Evolutionary conservation across 768 basidiomycete genomes (phyloP).

Genomic region (Chalciporus pseudorubinellus): DNA sequence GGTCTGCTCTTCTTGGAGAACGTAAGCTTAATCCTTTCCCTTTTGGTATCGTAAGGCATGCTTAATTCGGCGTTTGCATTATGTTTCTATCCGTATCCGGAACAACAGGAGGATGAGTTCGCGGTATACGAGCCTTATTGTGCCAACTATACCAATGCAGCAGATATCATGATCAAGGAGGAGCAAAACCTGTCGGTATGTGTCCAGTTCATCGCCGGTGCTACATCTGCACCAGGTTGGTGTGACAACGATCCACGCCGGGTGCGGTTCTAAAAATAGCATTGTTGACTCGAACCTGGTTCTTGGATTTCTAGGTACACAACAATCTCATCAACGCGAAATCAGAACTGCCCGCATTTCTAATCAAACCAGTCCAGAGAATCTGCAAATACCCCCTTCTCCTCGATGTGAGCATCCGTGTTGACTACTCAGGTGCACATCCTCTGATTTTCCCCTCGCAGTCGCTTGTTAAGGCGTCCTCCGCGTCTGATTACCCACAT

Average conservation of each 20-base stretch:
- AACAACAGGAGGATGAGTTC: constrained; percentile 92
- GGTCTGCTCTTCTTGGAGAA: constrained; percentile 80
- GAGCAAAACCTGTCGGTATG: constrained; percentile 84
- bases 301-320: constrained; percentile 50
- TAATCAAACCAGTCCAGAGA: constrained; percentile 98
- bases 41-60: constrained; percentile 17
- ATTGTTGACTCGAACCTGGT: constrained; percentile 17
- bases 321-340: constrained; percentile 86
- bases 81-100: constrained; percentile 30
- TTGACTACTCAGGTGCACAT: constrained; percentile 2
- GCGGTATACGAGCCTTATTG: constrained; percentile 97
- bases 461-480: constrained; percentile 76
- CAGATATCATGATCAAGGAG: constrained; percentile 80
- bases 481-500: constrained; percentile 59
- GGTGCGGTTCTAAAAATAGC: constrained; percentile 19
- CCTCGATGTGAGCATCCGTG: constrained; percentile 64
- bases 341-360: constrained; percentile 91
- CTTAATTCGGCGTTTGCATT: constrained; percentile 45
- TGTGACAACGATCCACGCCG: constrained; percentile 22
- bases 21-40: constrained; percentile 44
- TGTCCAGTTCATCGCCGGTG: constrained; percentile 20
- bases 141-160: constrained; percentile 87
- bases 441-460: constrained; percentile 26
- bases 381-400: constrained; percentile 98
- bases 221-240: constrained; percentile 22